Evolutionary conservation across 78 protist species (phyloP).

Genomic region (Planoprotostelium fungivorum): DNA sequence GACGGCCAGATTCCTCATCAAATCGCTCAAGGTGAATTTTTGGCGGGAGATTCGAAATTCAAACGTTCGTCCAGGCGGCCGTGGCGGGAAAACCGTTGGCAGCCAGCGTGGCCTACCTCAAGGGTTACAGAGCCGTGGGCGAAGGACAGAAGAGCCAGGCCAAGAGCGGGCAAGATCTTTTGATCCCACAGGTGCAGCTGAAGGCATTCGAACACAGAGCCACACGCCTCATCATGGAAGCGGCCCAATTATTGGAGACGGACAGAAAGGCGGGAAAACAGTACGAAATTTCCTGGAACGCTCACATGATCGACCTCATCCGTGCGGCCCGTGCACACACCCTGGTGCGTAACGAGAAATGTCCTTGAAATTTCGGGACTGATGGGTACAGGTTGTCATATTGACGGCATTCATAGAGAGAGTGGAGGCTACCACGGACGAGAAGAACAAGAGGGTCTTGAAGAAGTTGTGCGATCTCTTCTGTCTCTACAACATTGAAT

Average conservation of each 20-base stretch:
- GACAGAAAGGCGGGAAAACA: background rate
- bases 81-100: constrained; percentile 12
- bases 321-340: constrained; percentile 27
- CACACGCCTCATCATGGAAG: background rate
- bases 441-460: background rate
- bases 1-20: constrained; percentile 56
- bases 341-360: background rate
- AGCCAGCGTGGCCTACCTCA: constrained; percentile 6
- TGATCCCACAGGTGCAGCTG: background rate
- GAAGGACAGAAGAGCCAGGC: background rate
- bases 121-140: background rate
- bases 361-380: background rate
- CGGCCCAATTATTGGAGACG: constrained; percentile 5
- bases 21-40: background rate
- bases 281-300: constrained; percentile 19
- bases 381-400: constrained; percentile 19
- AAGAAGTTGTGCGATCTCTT: constrained; percentile 14
- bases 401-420: constrained; percentile 10
- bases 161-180: background rate
- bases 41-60: background rate
- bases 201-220: background rate
- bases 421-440: background rate
- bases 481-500: constrained; percentile 7
- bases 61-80: background rate
- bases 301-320: constrained; percentile 15